Percentiles rank a stretch among this genome's conserved stretches.
These are phyloP conservation scores for Kernera saxatilis DNA, from an alignment of 345 rosid species.

Conservation along the genomic window DNA sequence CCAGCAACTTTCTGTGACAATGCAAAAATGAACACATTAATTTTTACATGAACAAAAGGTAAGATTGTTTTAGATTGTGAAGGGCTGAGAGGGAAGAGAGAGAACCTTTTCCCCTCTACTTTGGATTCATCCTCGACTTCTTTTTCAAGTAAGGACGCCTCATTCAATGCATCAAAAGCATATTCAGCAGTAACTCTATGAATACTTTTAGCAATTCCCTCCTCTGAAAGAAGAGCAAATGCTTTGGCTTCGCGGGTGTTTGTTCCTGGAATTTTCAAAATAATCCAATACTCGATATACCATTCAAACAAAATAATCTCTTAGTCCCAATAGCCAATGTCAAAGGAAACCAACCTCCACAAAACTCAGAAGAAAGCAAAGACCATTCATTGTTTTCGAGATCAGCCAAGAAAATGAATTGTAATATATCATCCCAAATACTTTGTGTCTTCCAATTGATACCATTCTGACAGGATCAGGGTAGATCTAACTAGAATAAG, in stretches of 20 bases:
- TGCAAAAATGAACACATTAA: no score
- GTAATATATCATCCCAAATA: no score
- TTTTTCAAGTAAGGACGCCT: slow-evolving; percentile 55
- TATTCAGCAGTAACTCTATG: slow-evolving; percentile 79
- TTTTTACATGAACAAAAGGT: no score
- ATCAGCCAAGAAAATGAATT: slow-evolving; percentile 69
- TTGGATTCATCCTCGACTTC: slow-evolving; percentile 65
- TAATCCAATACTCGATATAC: slow-evolving; percentile 22
- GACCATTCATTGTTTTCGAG: slow-evolving; percentile 79
- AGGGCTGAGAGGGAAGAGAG: no score
- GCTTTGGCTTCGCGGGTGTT: slow-evolving; percentile 91
- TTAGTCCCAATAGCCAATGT: not conserved
- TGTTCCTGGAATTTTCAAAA: slow-evolving; percentile 46
- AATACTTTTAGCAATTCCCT: slow-evolving; percentile 92
- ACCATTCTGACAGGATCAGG: slow-evolving; percentile 98
- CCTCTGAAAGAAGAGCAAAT: slow-evolving; percentile 93
- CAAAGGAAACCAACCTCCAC: slow-evolving; percentile 64
- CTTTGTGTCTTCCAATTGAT: slow-evolving; percentile 67
- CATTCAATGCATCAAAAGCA: slow-evolving; percentile 69
- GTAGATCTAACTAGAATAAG: slow-evolving; percentile 51
- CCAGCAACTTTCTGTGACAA: no score
- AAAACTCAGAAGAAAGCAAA: slow-evolving; percentile 78
- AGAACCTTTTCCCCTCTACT: slow-evolving; percentile 63
- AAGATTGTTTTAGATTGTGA: no score
- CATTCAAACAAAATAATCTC: slow-evolving; percentile 5